phyloP scores from a whole-genome alignment of 2,329 filamentous ascomycete species.

The Raffaelea deltoideospora region DNA sequence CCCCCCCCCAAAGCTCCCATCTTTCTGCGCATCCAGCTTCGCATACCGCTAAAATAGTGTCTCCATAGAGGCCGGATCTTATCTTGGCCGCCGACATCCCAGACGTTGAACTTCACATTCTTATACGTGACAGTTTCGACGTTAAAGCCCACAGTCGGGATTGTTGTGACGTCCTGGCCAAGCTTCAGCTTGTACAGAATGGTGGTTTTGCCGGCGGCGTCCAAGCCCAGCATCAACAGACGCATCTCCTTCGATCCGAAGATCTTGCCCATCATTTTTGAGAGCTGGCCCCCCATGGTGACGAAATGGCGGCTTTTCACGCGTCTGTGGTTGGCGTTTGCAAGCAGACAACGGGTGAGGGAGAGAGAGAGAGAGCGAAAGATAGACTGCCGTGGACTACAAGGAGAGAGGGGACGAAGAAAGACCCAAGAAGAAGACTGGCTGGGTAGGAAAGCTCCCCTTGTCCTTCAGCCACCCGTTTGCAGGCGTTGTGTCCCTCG shows the following conservation, averaged over 20 bases:
- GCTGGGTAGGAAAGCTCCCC: no score
- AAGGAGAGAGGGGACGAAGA: no score
- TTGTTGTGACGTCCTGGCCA: conserved; percentile 94
- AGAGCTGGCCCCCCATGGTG: conserved; percentile 79
- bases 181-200: conserved; percentile 99
- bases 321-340: no score
- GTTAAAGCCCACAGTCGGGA: conserved; percentile 97
- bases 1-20: no score
- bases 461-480: no score
- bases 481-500: no score
- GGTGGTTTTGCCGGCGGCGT: conserved; percentile 97
- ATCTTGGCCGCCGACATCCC: conserved; percentile 97
- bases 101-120: conserved; percentile 99
- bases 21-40: no score
- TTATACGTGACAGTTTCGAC: conserved; percentile 98
- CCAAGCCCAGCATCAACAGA: conserved; percentile 92
- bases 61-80: conserved; percentile 96
- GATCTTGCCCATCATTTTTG: conserved; percentile 96
- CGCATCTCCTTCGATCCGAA: conserved; percentile 99
- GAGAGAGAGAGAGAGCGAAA: no score
- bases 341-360: no score
- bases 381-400: no score
- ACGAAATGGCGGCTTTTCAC: not conserved
- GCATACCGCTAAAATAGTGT: conserved; percentile 79
- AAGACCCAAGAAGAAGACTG: no score